Conservation (phyloP, 139 green algal genomes). For the Volvox africanus region DNA sequence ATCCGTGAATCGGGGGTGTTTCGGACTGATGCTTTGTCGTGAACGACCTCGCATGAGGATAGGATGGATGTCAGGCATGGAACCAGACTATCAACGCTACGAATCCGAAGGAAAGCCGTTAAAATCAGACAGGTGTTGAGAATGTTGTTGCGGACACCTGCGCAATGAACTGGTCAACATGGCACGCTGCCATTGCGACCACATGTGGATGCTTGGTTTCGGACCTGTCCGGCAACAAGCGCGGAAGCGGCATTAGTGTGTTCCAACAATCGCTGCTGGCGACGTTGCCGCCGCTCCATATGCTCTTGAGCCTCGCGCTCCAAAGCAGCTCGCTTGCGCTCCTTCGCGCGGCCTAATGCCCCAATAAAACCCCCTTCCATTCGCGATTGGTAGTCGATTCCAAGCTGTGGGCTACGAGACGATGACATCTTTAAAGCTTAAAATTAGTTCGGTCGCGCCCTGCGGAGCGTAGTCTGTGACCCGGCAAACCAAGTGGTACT, state of each 20-base stretch:
- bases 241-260: background rate
- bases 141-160: background rate
- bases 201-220: background rate
- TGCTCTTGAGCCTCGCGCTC: background rate
- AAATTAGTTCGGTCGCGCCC: background rate
- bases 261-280: background rate
- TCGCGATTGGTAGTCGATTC: constrained; percentile 16
- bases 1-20: too few relatives aligned
- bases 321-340: constrained; percentile 1
- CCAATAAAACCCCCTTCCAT: constrained; percentile 30
- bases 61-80: too few relatives aligned
- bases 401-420: constrained; percentile 21
- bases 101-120: too few relatives aligned
- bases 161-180: background rate
- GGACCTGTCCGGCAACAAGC: background rate
- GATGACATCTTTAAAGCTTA: background rate
- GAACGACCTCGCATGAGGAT: too few relatives aligned
- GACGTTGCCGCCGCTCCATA: background rate
- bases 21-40: too few relatives aligned
- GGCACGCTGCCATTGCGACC: background rate
- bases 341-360: background rate
- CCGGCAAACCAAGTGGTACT: too few relatives aligned
- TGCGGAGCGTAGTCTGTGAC: too few relatives aligned
- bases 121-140: background rate
- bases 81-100: too few relatives aligned